phyloP scores from a whole-genome alignment of 768 basidiomycete genomes.

The Inosperma sp. region DNA sequence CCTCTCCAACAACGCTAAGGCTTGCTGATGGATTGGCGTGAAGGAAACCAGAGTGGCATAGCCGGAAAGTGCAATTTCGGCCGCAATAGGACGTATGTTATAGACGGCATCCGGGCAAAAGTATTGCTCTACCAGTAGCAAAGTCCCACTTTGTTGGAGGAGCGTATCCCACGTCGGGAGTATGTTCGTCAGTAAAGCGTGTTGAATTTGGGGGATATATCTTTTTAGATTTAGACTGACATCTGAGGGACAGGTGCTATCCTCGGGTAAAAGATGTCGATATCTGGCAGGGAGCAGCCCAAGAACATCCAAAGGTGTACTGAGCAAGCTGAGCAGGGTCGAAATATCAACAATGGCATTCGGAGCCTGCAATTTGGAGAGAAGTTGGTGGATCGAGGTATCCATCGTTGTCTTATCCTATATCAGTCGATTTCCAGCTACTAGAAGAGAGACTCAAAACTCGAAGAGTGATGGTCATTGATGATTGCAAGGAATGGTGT shows the following conservation, averaged over 20 bases:
- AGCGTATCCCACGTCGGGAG: constrained; percentile 62
- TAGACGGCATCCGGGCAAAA: constrained; percentile 67
- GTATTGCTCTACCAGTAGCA: constrained; percentile 54
- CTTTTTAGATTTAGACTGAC: constrained; percentile 14
- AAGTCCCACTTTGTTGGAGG: constrained; percentile 46
- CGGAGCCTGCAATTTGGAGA: constrained; percentile 35
- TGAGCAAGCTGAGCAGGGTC: constrained; percentile 52
- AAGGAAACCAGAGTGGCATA: constrained; percentile 59
- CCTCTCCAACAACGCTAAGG: constrained; percentile 49
- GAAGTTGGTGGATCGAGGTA: constrained; percentile 1
- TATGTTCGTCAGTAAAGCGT: constrained; percentile 55
- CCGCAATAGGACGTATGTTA: constrained; percentile 45
- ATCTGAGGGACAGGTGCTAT: constrained; percentile 10
- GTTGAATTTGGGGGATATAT: constrained; percentile 58
- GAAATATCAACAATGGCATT: constrained; percentile 45
- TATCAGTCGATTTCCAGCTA: not conserved
- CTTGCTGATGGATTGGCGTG: constrained; percentile 43
- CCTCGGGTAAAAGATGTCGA: constrained; percentile 40
- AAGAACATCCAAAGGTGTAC: constrained; percentile 52
- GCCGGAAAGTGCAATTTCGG: constrained; percentile 51
- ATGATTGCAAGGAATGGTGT: no score
- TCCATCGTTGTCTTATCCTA: not conserved
- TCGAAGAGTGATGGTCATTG: no score
- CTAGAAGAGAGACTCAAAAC: no score
- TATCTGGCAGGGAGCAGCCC: constrained; percentile 58